Base-by-base conservation (phyloP, 2,329 filamentous ascomycete species). In the Mycocentrospora acerina region DNA sequence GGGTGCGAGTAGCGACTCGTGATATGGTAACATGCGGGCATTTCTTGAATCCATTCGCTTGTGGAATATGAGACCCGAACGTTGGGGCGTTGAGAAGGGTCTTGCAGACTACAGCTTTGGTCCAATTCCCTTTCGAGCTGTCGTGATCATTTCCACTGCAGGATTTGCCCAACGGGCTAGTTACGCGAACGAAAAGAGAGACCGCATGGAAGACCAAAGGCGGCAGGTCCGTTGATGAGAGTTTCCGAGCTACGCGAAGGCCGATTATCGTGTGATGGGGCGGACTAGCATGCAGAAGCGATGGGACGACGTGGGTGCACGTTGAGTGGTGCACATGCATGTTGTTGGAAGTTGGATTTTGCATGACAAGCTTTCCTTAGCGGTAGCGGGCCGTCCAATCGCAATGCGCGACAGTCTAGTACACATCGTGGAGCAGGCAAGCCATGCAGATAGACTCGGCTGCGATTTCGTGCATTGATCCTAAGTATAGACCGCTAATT, bases 331-430 rank as follows among this genome's bases (percentile, higher is more conserved):
- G 55, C 47, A 49, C 39, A 44, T 52, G 46, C 41, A 52, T 48
- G 51, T 51, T 35, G 49, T 36, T 52, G 46, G 50, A 31, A 51
- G 53, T 55, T 51, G 55, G 53, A 46, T 53, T 57, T 54, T 60
- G 63, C 60, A 62, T 53, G 56, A 60, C 57, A 66, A 66, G 63
- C 60, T 63, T 65, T 62, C 51, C 41, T 50, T 60, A 59, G 51
- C 46, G 34, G 33, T 35, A 25, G 29, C 24, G 26, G 3, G 7
- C 27, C 31, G 29, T 38, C 64, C 62, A 66, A 66, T 67, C 26
- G 48, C 30, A 44, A 35, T 40, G 48, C 37, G 35, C 33, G 58
- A 39, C 38, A 10, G 13, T 30, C 42, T 53, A 56, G 57, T 47
- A 40, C 45, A 53, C 49, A 43, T 29, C 42, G 38, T 28, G 50